Evolutionary conservation across 2,329 filamentous ascomycete genomes (phyloP), one percentile per base, ranked within the genome.

Genomic region (Pestalotiopsis sp.): DNA sequence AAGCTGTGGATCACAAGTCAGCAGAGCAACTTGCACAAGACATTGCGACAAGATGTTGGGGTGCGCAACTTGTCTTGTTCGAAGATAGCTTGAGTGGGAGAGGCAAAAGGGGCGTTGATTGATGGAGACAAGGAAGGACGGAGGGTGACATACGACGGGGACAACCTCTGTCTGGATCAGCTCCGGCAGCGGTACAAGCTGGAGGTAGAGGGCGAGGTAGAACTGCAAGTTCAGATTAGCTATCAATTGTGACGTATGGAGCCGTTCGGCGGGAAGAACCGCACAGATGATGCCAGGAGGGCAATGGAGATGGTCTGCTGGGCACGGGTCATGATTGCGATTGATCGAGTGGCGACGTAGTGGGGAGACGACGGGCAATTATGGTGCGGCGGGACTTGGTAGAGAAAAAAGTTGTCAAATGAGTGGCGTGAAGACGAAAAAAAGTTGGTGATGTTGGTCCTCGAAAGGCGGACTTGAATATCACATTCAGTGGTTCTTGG

Each of bases 241-340:
- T 12, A 31, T 64, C 59, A 25, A 23, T 27, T 14, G 49, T 38
- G 31, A 23, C 20, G n/a, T 20, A n/a, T 17, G 60, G 31, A 11
- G 61, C 39, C 49, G 31, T 36, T 14, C 63, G 57, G 25, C 14
- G 57, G 27, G n/a, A 60, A 69, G 67, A 66, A 60, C 68, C 89
- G 75, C 91, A 98, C 95, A 49, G 95, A 97, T 76, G 93, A 93
- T 82, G 96, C 88, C 75, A 98, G 88, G 77, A 98, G 90, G 77
- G 90, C 91, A 77, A 97, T 87, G 71, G 94, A 97, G 79, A 98
- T 91, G 73, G 93, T 95, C 82, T 98, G 95, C 81, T 93, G 91
- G 25, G 96, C 96, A 82, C 95, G 94, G 74, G 96, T 97, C 96
- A 98, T 98, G 72, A 73, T 91, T 36, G 64, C 25, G 12, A 23